These are phyloP conservation scores for Prinsepia uniflora DNA, from an alignment of 306 rosid genomes.

Conservation along the genomic window DNA sequence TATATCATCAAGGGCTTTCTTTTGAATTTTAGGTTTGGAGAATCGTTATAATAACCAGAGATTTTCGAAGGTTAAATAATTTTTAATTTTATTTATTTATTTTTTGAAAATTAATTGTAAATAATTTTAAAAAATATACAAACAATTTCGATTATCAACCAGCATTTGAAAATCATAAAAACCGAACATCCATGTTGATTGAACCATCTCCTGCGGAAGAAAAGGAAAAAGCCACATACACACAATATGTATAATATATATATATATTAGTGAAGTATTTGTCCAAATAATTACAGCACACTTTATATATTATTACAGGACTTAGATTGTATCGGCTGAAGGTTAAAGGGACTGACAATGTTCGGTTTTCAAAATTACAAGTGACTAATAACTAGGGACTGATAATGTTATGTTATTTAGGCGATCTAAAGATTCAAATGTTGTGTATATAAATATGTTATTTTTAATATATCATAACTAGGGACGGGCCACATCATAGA, in stretches of 20 bases:
- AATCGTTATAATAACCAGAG: not conserved
- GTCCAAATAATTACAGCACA: slow-evolving; percentile 1
- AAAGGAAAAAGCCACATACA: not conserved
- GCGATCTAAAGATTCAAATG: no score
- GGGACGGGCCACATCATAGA: no score
- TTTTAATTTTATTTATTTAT: no score
- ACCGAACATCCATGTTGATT: not conserved
- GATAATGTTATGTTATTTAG: no score
- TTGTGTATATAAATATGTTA: no score
- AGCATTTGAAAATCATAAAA: no score
- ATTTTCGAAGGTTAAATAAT: no score
- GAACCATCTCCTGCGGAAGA: slow-evolving; percentile 13
- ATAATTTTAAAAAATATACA: no score
- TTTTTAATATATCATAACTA: no score
- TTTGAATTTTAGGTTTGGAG: not conserved
- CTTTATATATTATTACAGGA: not conserved
- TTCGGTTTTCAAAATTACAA: not conserved
- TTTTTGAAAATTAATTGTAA: no score
- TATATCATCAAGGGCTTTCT: not conserved
- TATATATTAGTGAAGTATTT: not conserved
- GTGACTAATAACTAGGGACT: not conserved
- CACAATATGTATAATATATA: no score
- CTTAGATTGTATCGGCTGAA: slow-evolving; percentile 2
- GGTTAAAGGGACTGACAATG: not conserved
- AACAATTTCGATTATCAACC: no score